Conservation (phyloP, 1,139 yeast genomes). For the Yamadazyma buinensis region DNA sequence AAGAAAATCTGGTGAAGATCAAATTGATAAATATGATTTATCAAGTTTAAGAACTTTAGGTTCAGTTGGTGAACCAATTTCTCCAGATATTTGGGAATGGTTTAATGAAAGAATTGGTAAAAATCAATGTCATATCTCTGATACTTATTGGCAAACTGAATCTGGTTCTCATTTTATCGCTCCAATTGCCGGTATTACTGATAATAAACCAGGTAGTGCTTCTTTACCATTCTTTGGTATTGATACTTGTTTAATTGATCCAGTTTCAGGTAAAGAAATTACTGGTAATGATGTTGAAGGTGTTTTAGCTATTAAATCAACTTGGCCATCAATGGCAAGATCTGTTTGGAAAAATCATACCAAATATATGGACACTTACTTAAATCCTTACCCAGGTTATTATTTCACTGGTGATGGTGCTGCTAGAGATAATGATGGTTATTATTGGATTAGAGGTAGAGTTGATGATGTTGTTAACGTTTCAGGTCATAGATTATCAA, state of each 20-base stretch:
- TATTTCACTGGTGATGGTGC: slow-evolving; percentile 99
- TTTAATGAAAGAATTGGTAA: slow-evolving; percentile 90
- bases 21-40: slow-evolving; percentile 81
- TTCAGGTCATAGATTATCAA: slow-evolving; percentile 94
- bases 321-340: slow-evolving; percentile 99
- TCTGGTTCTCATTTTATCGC: slow-evolving; percentile 96
- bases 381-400: slow-evolving; percentile 93
- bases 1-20: slow-evolving; percentile 88
- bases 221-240: slow-evolving; percentile 96
- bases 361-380: slow-evolving; percentile 88
- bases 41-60: slow-evolving; percentile 92
- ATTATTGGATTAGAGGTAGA: slow-evolving; percentile 98
- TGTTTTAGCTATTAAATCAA: slow-evolving; percentile 79
- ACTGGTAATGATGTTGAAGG: slow-evolving; percentile 93
- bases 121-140: slow-evolving; percentile 80
- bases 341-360: slow-evolving; percentile 89
- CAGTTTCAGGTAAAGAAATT: slow-evolving; percentile 81
- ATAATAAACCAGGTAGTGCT: slow-evolving; percentile 97
- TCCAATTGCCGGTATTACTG: slow-evolving; percentile 90
- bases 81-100: slow-evolving; percentile 99
- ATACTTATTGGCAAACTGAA: slow-evolving; percentile 99
- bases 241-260: slow-evolving; percentile 86
- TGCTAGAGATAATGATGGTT: slow-evolving; percentile 95
- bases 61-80: slow-evolving; percentile 98
- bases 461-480: slow-evolving; percentile 98